Percentiles rank a stretch among this genome's conserved stretches.
Conservation (phyloP, 2,329 filamentous ascomycete species). For the Fusarium nematophilum region DNA sequence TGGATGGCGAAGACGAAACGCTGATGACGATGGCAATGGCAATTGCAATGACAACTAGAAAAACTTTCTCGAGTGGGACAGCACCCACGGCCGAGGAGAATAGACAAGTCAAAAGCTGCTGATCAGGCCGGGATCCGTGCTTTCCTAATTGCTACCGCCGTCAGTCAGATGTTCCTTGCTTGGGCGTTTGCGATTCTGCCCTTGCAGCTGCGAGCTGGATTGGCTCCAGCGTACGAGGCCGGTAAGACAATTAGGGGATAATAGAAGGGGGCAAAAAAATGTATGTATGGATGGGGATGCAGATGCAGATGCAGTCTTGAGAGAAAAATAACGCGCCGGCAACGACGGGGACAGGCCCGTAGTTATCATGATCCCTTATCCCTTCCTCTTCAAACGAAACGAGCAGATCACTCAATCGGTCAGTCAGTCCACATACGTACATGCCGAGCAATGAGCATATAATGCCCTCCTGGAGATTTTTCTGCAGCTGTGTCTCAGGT, state of each 20-base stretch:
- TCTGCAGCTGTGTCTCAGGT: slow-evolving; percentile 42
- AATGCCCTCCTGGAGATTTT: slow-evolving; percentile 34
- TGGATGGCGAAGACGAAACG: too few relatives aligned
- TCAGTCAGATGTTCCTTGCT: slow-evolving; percentile 32
- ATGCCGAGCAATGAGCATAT: slow-evolving; percentile 32
- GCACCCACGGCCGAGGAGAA: slow-evolving; percentile 9
- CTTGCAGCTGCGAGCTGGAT: slow-evolving; percentile 6
- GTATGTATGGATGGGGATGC: neutral
- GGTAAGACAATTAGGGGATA: neutral
- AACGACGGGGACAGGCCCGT: slow-evolving; percentile 13
- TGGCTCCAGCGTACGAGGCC: slow-evolving; percentile 13
- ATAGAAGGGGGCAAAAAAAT: neutral
- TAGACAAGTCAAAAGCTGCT: slow-evolving; percentile 1
- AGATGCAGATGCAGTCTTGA: slow-evolving; percentile 3
- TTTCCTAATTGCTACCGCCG: slow-evolving; percentile 29
- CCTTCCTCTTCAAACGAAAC: slow-evolving; percentile 15
- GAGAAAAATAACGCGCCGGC: slow-evolving; percentile 13
- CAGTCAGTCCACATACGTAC: slow-evolving; percentile 39
- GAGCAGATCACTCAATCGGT: slow-evolving; percentile 10
- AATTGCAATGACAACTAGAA: slow-evolving; percentile 4
- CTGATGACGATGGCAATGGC: neutral
- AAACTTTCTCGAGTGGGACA: slow-evolving; percentile 22
- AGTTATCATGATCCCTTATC: slow-evolving; percentile 25
- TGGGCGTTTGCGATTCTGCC: neutral
- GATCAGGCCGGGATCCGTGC: slow-evolving; percentile 5